Evolutionary conservation across 805 yeast species (phyloP).

Genomic region (Yamadazyma takamatsuzukensis): DNA sequence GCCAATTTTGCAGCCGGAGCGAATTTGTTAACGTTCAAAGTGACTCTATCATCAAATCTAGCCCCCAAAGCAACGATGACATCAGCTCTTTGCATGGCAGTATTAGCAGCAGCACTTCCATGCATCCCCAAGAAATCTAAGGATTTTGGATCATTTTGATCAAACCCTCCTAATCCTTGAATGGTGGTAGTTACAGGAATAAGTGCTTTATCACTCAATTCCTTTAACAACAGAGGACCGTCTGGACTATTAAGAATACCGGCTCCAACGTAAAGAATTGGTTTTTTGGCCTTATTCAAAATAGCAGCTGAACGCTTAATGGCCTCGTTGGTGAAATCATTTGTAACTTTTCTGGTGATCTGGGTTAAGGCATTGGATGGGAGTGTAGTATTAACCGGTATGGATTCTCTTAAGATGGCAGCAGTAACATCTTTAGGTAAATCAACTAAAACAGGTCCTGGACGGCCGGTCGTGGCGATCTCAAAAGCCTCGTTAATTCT

Average conservation of each 20-base stretch:
- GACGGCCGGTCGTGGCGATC: conserved; percentile 93
- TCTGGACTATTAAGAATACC: conserved; percentile 79
- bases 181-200: conserved; percentile 96
- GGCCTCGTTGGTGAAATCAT: conserved; percentile 71
- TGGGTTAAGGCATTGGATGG: conserved; percentile 70
- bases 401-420: conserved; percentile 77
- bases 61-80: conserved; percentile 93
- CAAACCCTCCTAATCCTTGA: conserved; percentile 92
- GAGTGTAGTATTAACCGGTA: conserved; percentile 75
- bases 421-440: conserved; percentile 98
- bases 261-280: conserved; percentile 87
- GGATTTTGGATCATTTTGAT: conserved; percentile 86
- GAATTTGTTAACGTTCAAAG: conserved; percentile 77
- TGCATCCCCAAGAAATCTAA: conserved; percentile 99
- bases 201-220: conserved; percentile 82
- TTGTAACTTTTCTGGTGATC: conserved; percentile 65
- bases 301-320: conserved; percentile 74
- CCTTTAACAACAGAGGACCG: conserved; percentile 76
- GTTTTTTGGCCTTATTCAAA: conserved; percentile 79
- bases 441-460: conserved; percentile 97
- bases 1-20: conserved; percentile 94
- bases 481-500: conserved; percentile 97
- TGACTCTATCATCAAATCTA: conserved; percentile 97
- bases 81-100: conserved; percentile 92
- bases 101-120: conserved; percentile 91